These are phyloP conservation scores for Candida odintsovae DNA, from an alignment of 805 yeast genomes.

Conservation along the genomic window DNA sequence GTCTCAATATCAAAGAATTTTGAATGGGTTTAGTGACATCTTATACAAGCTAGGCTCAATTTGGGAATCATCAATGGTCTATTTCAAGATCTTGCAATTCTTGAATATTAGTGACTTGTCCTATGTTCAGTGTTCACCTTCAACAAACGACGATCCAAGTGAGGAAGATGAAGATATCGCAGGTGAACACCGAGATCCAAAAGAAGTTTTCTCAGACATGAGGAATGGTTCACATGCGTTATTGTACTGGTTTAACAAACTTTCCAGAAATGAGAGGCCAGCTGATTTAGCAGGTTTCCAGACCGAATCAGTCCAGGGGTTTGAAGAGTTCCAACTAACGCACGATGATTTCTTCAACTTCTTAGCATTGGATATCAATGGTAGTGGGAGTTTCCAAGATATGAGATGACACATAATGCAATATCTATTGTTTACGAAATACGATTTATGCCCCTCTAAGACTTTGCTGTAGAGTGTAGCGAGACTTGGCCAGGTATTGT, in stretches of 20 bases:
- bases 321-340: slow-evolving; percentile 21
- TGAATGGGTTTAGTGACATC: slow-evolving; percentile 13
- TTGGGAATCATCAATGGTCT: slow-evolving; percentile 26
- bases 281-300: slow-evolving; percentile 10
- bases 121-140: slow-evolving; percentile 5
- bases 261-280: slow-evolving; percentile 11
- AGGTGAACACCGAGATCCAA: slow-evolving; percentile 26
- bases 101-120: slow-evolving; percentile 22
- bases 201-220: slow-evolving; percentile 31
- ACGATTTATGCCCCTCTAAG: no score
- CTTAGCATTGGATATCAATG: slow-evolving; percentile 22
- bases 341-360: slow-evolving; percentile 28
- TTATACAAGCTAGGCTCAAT: slow-evolving; percentile 19
- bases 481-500: no score
- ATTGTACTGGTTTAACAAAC: slow-evolving; percentile 25
- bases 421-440: slow-evolving; percentile 7
- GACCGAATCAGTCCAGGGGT: slow-evolving; percentile 10
- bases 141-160: slow-evolving; percentile 13
- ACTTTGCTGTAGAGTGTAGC: no score
- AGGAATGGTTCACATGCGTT: slow-evolving; percentile 27
- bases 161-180: slow-evolving; percentile 22
- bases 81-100: slow-evolving; percentile 23
- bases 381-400: slow-evolving; percentile 16
- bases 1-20: slow-evolving; percentile 8
- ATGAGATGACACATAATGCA: slow-evolving; percentile 1